Conservation (phyloP, 75 land plant genomes). For the Adiantum capillusveneris region DNA sequence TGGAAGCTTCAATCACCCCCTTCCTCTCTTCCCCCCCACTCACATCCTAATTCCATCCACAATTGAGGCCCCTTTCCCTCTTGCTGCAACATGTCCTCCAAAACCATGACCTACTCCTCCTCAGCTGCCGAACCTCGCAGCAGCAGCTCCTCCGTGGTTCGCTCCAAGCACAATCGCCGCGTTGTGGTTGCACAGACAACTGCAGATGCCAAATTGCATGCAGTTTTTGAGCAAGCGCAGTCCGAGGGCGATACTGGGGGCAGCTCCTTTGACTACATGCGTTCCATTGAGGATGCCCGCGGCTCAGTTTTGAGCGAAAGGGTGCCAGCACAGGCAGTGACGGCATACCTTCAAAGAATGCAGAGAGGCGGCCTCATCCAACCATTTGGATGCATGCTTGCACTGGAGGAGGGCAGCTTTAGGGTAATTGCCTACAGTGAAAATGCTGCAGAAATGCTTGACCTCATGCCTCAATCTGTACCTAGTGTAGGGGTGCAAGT, state of each 20-base stretch:
- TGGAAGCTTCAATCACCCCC: too few relatives aligned
- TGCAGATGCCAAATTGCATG: constrained; percentile 72
- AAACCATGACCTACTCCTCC: constrained; percentile 3
- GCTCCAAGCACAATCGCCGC: constrained; percentile 55
- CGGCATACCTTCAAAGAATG: constrained; percentile 78
- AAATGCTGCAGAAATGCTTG: constrained; percentile 89
- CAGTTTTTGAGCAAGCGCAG: constrained; percentile 56
- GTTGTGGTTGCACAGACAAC: constrained; percentile 66
- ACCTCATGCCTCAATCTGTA: constrained; percentile 64
- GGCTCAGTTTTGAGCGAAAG: constrained; percentile 16
- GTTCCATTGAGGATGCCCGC: constrained; percentile 37
- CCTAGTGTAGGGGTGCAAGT: constrained; percentile 67
- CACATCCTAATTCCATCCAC: too few relatives aligned
- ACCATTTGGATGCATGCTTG: constrained; percentile 88
- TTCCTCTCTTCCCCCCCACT: too few relatives aligned
- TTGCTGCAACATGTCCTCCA: background rate
- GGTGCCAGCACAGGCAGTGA: constrained; percentile 56
- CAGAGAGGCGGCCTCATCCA: constrained; percentile 75
- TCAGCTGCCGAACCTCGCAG: constrained; percentile 1
- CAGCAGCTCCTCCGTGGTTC: constrained; percentile 2
- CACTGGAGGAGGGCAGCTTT: constrained; percentile 56
- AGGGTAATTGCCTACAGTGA: constrained; percentile 71
- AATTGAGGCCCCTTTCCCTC: too few relatives aligned
- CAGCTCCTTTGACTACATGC: constrained; percentile 58
- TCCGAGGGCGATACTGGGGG: constrained; percentile 6